phyloP scores from a whole-genome alignment of 148 eudicot species.

The Camellia granthamiana region DNA sequence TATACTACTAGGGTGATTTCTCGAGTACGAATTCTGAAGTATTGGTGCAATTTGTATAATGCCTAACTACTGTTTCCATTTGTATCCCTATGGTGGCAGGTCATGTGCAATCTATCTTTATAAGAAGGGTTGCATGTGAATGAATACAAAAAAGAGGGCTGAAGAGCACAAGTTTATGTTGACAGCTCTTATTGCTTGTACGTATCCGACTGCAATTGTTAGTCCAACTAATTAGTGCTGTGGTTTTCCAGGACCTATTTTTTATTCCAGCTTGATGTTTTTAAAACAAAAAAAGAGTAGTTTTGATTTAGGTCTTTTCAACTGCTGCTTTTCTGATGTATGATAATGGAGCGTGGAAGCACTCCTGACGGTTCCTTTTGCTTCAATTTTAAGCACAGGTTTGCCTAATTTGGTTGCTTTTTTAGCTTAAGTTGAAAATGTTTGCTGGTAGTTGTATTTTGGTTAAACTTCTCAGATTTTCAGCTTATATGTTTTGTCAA shows the following conservation, averaged over 20 bases:
- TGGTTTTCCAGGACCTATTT: neutral
- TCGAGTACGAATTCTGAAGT: neutral
- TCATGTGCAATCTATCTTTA: neutral
- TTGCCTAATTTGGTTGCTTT: neutral
- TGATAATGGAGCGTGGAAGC: neutral
- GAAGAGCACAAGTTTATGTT: neutral
- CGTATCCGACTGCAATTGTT: neutral
- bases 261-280: neutral
- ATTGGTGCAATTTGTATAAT: constrained; percentile 1
- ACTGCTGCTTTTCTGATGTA: neutral
- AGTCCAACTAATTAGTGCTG: neutral
- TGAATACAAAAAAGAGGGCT: neutral
- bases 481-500: too few relatives aligned
- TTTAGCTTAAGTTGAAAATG: too few relatives aligned
- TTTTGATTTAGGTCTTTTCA: neutral
- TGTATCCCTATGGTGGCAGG: neutral
- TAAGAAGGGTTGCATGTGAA: neutral
- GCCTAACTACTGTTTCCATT: neutral
- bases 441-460: too few relatives aligned
- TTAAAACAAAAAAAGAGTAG: too few relatives aligned
- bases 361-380: neutral
- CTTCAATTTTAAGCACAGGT: neutral
- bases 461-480: too few relatives aligned
- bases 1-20: neutral
- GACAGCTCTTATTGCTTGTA: neutral